A percentile compares a stretch with the other conserved stretches of the same genome.
These are phyloP conservation scores for Myxozyma kluyveri DNA, from an alignment of 805 yeast genomes.

Conservation along the genomic window DNA sequence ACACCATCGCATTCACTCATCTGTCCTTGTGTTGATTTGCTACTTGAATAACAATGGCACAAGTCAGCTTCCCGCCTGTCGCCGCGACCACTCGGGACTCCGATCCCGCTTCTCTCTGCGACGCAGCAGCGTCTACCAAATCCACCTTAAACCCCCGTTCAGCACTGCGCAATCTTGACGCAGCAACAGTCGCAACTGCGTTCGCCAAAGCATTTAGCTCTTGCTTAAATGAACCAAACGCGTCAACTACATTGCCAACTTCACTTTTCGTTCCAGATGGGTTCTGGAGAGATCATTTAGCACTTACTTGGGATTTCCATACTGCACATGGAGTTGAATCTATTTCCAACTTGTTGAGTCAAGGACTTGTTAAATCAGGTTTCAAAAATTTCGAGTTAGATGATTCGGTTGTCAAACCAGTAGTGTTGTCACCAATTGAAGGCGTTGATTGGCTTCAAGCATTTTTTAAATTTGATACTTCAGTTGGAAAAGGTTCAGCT, in stretches of 20 bases:
- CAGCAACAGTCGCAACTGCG: not conserved
- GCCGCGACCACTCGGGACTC: not conserved
- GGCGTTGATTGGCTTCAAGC: slow-evolving; percentile 42
- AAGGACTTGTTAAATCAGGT: slow-evolving; percentile 29
- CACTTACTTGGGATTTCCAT: slow-evolving; percentile 39
- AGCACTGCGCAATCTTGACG: slow-evolving; percentile 1
- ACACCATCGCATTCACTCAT: too few species aligned
- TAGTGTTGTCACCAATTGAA: slow-evolving; percentile 36
- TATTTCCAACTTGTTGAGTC: slow-evolving; percentile 32
- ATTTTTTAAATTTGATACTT: slow-evolving; percentile 37
- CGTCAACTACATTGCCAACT: not conserved
- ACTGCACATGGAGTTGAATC: slow-evolving; percentile 38
- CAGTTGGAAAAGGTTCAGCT: slow-evolving; percentile 41
- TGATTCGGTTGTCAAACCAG: slow-evolving; percentile 36
- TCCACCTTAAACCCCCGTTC: not conserved
- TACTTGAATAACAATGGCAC: not conserved
- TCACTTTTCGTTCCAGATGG: slow-evolving; percentile 8
- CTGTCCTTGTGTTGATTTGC: too few species aligned
- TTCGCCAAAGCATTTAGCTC: slow-evolving; percentile 6
- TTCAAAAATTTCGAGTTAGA: slow-evolving; percentile 38
- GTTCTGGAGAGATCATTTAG: slow-evolving; percentile 44
- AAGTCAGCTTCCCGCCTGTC: not conserved
- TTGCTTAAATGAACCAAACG: slow-evolving; percentile 4
- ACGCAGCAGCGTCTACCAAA: not conserved
- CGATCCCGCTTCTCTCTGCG: not conserved